Base-by-base conservation (phyloP, 306 rosid species). In the Vigna radiata region DNA sequence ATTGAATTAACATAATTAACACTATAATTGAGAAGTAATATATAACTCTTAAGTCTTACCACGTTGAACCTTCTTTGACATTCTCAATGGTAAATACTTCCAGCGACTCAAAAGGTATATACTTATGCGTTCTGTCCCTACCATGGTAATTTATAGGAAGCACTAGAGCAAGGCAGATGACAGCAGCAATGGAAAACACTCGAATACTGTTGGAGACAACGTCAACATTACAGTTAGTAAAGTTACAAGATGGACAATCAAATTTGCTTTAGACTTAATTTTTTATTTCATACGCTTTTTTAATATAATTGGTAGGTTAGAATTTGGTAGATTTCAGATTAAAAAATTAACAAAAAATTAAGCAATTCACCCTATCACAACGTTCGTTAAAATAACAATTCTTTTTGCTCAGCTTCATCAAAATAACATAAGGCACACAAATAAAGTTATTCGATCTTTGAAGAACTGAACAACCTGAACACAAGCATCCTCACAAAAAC, bases 131-230 rank as follows among this genome's bases (percentile, higher is more conserved):
- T 70, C 39, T 65, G 25, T 73, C 79, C 49, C 66, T 68, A 8
- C 99, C 99, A 59, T 85, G 77, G 65, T 96, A 96, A 86, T 96
- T 96, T 82, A 91, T 93, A 18, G 99, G 99, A 86, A 91, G 96
- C 79, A 92, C 99, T 43, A 89, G 63, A 77, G 81, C 47, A 79
- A 72, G 9, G 85, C 99, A 90, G 75, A 89, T 56, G 82, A 83
- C 60, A 49, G 89, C 82, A 87, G 99, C 93, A 79, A 96, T 82
- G 68, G 86, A 77, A 84, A 96, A 96, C 47, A 86, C 78, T 33
- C 97, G 87, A 78, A 92, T 81, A 81, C 99, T 96, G 99, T 73
- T 72, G 73, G 55, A 85, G 73, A 86, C 53, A 82, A 64, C 44
- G 71, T 47, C 70, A 85, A 62, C 48, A 78, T 70, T 44, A 46